phyloP scores from a whole-genome alignment of 2,329 filamentous ascomycete species.

The Fusarium sp. region DNA sequence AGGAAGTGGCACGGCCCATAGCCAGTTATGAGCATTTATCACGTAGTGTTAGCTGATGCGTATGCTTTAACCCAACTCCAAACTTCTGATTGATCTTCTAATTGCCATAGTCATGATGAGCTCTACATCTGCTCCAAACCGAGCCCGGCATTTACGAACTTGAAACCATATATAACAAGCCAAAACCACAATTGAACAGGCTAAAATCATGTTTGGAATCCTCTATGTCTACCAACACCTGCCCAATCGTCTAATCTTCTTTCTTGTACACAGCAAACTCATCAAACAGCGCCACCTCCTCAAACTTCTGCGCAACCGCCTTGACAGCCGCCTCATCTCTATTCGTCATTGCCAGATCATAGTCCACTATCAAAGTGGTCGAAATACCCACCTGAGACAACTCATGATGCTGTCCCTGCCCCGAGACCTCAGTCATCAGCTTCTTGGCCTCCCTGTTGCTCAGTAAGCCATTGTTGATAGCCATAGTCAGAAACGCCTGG shows the following conservation, averaged over 20 bases:
- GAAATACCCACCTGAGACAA: not conserved
- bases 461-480: conserved; percentile 6
- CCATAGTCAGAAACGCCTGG: conserved; percentile 4
- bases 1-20: too few relatives aligned
- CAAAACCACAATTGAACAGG: too few relatives aligned
- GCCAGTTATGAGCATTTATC: too few relatives aligned
- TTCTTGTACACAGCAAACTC: conserved; percentile 25
- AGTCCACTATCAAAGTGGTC: conserved; percentile 15
- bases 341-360: not conserved
- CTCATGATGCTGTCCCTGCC: not conserved
- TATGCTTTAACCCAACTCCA: too few relatives aligned
- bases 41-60: too few relatives aligned
- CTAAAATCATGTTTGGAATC: too few relatives aligned
- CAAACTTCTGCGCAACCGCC: conserved; percentile 18
- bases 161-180: too few relatives aligned
- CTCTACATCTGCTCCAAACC: too few relatives aligned
- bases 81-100: too few relatives aligned
- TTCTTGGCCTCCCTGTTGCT: conserved; percentile 1
- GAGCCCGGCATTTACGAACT: too few relatives aligned
- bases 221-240: conserved; percentile 53
- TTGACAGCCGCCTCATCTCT: not conserved
- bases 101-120: too few relatives aligned
- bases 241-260: not conserved
- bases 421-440: not conserved
- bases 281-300: conserved; percentile 20